A percentile compares a stretch with the other conserved stretches of the same genome.
phyloP scores from a whole-genome alignment of 2,329 filamentous ascomycete genomes.

The Seiridium cupressi region DNA sequence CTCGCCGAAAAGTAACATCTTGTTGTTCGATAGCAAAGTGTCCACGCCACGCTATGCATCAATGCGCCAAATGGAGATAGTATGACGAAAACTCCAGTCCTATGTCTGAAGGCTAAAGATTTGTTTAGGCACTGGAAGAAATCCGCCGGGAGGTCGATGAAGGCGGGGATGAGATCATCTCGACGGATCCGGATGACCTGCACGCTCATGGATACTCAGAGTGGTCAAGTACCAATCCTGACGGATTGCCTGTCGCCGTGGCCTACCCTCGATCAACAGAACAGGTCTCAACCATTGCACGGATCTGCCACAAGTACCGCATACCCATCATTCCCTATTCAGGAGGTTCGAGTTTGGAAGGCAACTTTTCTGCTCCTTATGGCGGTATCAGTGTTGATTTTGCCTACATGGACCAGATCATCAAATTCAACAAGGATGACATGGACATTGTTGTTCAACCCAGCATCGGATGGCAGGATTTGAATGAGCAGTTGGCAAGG shows the following conservation, averaged over 20 bases:
- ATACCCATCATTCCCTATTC: constrained; percentile 87
- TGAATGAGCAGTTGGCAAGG: constrained; percentile 71
- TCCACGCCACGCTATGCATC: constrained; percentile 41
- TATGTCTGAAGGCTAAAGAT: neutral
- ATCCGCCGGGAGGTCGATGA: constrained; percentile 45
- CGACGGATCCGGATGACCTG: constrained; percentile 61
- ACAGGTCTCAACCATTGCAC: constrained; percentile 58
- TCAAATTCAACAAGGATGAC: constrained; percentile 78
- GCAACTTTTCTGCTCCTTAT: constrained; percentile 83
- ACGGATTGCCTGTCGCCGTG: constrained; percentile 60
- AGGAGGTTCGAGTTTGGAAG: constrained; percentile 82
- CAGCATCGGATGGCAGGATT: constrained; percentile 85
- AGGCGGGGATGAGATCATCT: constrained; percentile 54
- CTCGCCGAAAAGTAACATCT: constrained; percentile 18
- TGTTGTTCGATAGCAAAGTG: constrained; percentile 25
- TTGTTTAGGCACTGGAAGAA: constrained; percentile 49
- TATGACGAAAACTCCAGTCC: constrained; percentile 21
- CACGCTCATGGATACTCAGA: constrained; percentile 64
- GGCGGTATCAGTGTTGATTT: constrained; percentile 92
- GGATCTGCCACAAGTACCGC: constrained; percentile 73
- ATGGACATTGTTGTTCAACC: constrained; percentile 94
- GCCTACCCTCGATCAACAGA: constrained; percentile 61
- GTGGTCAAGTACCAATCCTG: constrained; percentile 63
- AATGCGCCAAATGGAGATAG: constrained; percentile 48
- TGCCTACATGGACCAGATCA: constrained; percentile 77